Percentiles rank a stretch among this genome's conserved stretches.
Conservation (phyloP, 768 basidiomycete genomes). For the Boletus pseudopeckii region DNA sequence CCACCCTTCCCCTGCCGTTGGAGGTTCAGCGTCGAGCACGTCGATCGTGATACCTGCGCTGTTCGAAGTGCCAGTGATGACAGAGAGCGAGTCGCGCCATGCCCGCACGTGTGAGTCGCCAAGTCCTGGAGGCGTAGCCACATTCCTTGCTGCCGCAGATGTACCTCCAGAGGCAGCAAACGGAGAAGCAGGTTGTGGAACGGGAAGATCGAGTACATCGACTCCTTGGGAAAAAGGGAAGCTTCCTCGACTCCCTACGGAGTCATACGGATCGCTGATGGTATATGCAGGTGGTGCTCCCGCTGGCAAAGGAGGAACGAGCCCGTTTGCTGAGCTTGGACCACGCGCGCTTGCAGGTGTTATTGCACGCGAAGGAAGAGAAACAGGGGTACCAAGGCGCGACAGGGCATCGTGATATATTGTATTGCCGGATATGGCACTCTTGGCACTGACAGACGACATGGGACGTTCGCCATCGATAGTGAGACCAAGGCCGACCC, state of each 20-base stretch:
- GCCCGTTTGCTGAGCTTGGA: slow-evolving; percentile 2
- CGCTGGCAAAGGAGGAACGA: slow-evolving; percentile 15
- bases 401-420: slow-evolving; percentile 63
- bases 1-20: slow-evolving; percentile 60
- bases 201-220: slow-evolving; percentile 56
- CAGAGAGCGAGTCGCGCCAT: slow-evolving; percentile 36
- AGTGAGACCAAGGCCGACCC: slow-evolving; percentile 36
- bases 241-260: slow-evolving; percentile 22
- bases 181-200: slow-evolving; percentile 52
- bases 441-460: slow-evolving; percentile 55
- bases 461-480: slow-evolving; percentile 49
- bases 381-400: slow-evolving; percentile 40
- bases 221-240: slow-evolving; percentile 29
- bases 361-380: slow-evolving; percentile 42
- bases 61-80: slow-evolving; percentile 31
- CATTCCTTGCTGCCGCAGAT: slow-evolving; percentile 18
- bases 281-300: slow-evolving; percentile 33
- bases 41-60: slow-evolving; percentile 46
- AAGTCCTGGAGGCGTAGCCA: slow-evolving; percentile 39
- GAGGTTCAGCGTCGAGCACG: slow-evolving; percentile 67
- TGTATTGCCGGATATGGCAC: slow-evolving; percentile 51
- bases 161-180: slow-evolving; percentile 42
- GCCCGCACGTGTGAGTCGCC: slow-evolving; percentile 24
- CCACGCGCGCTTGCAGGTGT: slow-evolving; percentile 39
- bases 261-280: slow-evolving; percentile 29